Evolutionary conservation across 2,329 filamentous ascomycete genomes (phyloP).

Genomic region (Scedosporium boydii): DNA sequence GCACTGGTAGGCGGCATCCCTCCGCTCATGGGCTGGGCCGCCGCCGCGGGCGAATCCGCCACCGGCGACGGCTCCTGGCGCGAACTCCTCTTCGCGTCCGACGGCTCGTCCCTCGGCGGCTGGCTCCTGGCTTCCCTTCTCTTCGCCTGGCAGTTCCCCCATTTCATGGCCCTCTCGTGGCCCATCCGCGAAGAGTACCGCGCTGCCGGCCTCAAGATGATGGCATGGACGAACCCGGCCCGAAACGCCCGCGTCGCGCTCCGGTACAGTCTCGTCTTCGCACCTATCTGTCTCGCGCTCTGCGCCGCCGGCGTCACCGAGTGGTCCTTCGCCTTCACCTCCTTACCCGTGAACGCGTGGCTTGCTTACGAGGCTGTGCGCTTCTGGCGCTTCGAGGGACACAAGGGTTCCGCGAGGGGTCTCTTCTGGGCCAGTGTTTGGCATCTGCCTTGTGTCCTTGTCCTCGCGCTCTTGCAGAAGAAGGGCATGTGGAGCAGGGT

Average conservation of each 20-base stretch:
- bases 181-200: slow-evolving; percentile 84
- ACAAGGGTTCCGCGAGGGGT: slow-evolving; percentile 69
- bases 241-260: slow-evolving; percentile 81
- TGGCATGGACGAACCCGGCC: slow-evolving; percentile 78
- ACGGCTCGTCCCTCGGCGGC: slow-evolving; percentile 60
- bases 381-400: slow-evolving; percentile 73
- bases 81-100: slow-evolving; percentile 61
- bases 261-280: slow-evolving; percentile 75
- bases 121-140: slow-evolving; percentile 81
- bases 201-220: slow-evolving; percentile 57
- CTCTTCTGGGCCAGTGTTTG: slow-evolving; percentile 98
- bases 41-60: slow-evolving; percentile 81
- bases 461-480: slow-evolving; percentile 85
- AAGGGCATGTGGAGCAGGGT: slow-evolving; percentile 82
- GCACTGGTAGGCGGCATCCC: slow-evolving; percentile 89
- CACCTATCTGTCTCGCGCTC: slow-evolving; percentile 75
- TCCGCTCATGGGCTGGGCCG: slow-evolving; percentile 96
- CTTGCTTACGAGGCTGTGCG: slow-evolving; percentile 67
- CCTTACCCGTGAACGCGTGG: slow-evolving; percentile 77
- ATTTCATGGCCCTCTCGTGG: slow-evolving; percentile 93
- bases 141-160: slow-evolving; percentile 95
- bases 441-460: slow-evolving; percentile 85
- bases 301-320: slow-evolving; percentile 77
- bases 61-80: slow-evolving; percentile 65
- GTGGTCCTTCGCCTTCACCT: slow-evolving; percentile 74